phyloP scores from a whole-genome alignment of 2,329 filamentous ascomycete species.

The Hypoxylon sp. region DNA sequence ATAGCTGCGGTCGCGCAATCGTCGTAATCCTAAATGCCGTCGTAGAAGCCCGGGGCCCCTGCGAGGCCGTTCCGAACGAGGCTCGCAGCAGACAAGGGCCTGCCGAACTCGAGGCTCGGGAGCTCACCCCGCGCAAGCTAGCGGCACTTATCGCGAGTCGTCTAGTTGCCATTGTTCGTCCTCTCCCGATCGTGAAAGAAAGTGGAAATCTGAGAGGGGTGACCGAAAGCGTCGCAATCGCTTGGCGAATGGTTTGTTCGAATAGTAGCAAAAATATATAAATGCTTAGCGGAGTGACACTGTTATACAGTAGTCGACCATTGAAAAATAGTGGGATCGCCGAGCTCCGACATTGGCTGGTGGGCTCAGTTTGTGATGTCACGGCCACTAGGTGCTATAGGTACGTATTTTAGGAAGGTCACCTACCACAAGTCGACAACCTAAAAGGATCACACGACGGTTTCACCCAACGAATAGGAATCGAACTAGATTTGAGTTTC shows the following conservation, averaged over 20 bases:
- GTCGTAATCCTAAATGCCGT: not conserved
- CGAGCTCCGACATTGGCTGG: slow-evolving; percentile 27
- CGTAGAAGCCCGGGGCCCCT: not conserved
- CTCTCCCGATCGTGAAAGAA: not conserved
- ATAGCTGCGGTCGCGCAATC: not conserved
- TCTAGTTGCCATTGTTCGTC: slow-evolving; percentile 34
- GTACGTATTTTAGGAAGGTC: slow-evolving; percentile 8
- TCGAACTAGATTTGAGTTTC: not conserved
- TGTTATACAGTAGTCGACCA: not conserved
- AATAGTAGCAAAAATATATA: not conserved
- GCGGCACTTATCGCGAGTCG: slow-evolving; percentile 24
- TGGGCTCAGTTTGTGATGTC: slow-evolving; percentile 33
- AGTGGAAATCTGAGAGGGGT: not conserved
- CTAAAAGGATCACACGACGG: slow-evolving; percentile 10
- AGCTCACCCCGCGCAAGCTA: slow-evolving; percentile 22
- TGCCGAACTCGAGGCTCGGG: slow-evolving; percentile 4
- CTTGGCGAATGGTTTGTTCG: not conserved
- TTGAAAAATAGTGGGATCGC: slow-evolving; percentile 5
- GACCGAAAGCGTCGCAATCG: not conserved
- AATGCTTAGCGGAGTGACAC: not conserved
- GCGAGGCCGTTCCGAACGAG: slow-evolving; percentile 18
- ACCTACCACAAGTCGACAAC: not conserved
- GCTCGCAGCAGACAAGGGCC: slow-evolving; percentile 8
- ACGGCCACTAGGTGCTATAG: slow-evolving; percentile 5
- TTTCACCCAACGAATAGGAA: not conserved